These are phyloP conservation scores for Saturnispora hagleri DNA, from an alignment of 805 yeast species.

Conservation along the genomic window DNA sequence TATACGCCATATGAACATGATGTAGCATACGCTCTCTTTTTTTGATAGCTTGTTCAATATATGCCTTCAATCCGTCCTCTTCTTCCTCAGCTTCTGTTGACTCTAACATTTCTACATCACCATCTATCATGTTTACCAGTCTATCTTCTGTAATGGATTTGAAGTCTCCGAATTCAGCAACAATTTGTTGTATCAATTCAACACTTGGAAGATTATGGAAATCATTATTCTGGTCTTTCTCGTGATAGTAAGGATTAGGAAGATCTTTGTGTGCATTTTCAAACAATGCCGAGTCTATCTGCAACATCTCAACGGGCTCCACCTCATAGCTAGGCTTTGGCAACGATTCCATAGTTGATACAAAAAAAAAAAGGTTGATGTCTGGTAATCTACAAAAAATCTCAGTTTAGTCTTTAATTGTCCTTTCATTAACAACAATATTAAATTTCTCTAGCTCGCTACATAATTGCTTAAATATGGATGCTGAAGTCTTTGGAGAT, in stretches of 20 bases:
- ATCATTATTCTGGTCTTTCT: background rate
- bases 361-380: background rate
- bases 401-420: background rate
- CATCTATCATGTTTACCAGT: slow-evolving; percentile 37
- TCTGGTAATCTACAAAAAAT: background rate
- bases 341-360: background rate
- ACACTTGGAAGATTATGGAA: slow-evolving; percentile 17
- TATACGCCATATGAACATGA: slow-evolving; percentile 57
- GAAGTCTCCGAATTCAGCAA: slow-evolving; percentile 33
- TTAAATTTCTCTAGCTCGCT: background rate
- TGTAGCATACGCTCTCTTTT: slow-evolving; percentile 46
- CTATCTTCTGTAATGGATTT: slow-evolving; percentile 48
- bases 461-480: background rate
- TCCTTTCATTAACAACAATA: background rate
- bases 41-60: slow-evolving; percentile 33
- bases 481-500: slow-evolving; percentile 18
- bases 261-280: slow-evolving; percentile 9
- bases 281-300: slow-evolving; percentile 10
- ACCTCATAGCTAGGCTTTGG: background rate
- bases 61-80: slow-evolving; percentile 13
- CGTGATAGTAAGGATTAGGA: slow-evolving; percentile 10
- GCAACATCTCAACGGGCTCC: background rate
- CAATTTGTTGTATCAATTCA: slow-evolving; percentile 11
- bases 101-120: slow-evolving; percentile 11
- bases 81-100: slow-evolving; percentile 10